Base-by-base conservation (phyloP, 2,329 filamentous ascomycete species). In the Fusarium aywerte region DNA sequence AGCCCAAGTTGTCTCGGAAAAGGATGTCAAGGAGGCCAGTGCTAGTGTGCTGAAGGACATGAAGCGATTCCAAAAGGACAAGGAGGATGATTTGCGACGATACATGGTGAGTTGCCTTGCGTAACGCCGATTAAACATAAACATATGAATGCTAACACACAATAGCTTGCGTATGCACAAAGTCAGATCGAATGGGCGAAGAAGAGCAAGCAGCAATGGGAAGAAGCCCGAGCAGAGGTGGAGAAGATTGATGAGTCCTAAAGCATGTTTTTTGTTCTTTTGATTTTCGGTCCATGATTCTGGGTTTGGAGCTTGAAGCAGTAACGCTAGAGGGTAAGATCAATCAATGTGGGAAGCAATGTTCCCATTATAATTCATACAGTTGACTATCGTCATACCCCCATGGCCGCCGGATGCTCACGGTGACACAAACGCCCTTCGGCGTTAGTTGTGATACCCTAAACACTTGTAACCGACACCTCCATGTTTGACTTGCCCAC, bases 131-230 rank as follows among this genome's bases (percentile, higher is more conserved):
- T 11, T 13, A 33, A 27, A 25, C 18, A 3, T 13, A 33, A 27
- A 25, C 18, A 3, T 40, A 12, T 13, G 21, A 27, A 27, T 12
- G 13, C 75, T 77, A 68, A 76, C 67, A 12, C 25, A 15, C 10
- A 42, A 27, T 72, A 97, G 94, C 87, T 97, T 73, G 92, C 92
- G 31, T 97, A 97, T 78, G 94, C 94, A 13, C 92, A 92, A 78
- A 95, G 91, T 77, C 94, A 97, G 76, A 89, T 97, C 62, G 92
- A 97, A 77, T 97, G 94, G 94, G 95, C 94, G 5, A 92, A 90
- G 79, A 94, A 95, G 74, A 90, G 91, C 78, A 88, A 94, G 76
- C 92, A 95, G 73, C 93, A 93, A 8, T 97, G 94, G 94, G 92
- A 95, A 74, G 94, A 97, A 76, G 94, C 94, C 3, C 91, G 90